Conservation (phyloP, 768 basidiomycete genomes). For the Lepiota subincarnata region DNA sequence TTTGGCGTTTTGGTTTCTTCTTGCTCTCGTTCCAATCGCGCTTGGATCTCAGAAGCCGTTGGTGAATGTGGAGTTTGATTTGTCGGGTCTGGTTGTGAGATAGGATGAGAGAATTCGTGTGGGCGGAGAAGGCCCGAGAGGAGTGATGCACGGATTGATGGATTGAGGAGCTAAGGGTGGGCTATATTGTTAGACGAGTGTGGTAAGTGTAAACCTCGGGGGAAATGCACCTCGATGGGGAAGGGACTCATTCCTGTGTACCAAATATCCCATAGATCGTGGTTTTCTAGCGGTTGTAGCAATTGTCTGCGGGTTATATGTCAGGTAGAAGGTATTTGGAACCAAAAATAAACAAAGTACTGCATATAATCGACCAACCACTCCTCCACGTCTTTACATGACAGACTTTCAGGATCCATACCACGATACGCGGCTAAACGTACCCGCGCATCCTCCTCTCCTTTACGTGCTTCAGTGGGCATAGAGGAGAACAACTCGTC, state of each 20-base stretch:
- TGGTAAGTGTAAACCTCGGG: too few species aligned
- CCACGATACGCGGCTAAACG: too few species aligned
- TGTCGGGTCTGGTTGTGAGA: background rate
- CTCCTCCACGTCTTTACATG: background rate
- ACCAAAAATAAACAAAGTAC: conserved; percentile 35
- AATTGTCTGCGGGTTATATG: conserved; percentile 4
- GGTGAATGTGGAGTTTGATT: background rate
- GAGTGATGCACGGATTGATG: too few species aligned
- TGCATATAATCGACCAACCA: background rate
- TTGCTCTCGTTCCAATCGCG: too few species aligned
- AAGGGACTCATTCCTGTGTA: conserved; percentile 63
- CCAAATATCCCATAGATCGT: conserved; percentile 66
- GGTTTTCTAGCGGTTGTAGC: conserved; percentile 45
- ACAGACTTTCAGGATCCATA: background rate
- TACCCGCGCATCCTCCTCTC: too few species aligned
- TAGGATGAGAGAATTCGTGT: too few species aligned
- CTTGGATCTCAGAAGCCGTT: conserved; percentile 9
- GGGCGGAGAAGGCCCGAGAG: too few species aligned
- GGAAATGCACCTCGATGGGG: too few species aligned
- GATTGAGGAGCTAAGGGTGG: too few species aligned
- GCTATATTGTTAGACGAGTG: too few species aligned
- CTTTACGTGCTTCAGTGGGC: background rate
- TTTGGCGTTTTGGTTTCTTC: too few species aligned
- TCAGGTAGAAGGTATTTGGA: background rate
- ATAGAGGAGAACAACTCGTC: background rate